Percentiles rank a stretch among this genome's conserved stretches.
Conservation (phyloP, 805 yeast genomes). For the Barnettozyma populi region DNA sequence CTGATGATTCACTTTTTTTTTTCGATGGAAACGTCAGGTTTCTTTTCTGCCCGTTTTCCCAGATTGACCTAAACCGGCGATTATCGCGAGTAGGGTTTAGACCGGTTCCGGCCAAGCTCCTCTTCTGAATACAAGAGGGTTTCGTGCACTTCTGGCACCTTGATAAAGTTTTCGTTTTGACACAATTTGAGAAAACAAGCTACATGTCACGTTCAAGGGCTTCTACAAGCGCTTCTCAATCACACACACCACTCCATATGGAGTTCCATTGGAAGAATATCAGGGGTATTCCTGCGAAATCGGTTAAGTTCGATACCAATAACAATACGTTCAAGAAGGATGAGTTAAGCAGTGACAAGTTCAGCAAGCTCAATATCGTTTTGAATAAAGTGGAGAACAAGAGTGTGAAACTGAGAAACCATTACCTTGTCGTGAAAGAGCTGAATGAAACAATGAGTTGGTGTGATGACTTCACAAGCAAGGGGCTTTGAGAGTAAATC, state of each 20-base stretch:
- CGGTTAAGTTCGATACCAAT: constrained; percentile 14
- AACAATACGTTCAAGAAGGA: constrained; percentile 11
- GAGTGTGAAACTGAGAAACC: constrained; percentile 7
- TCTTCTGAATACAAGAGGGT: not conserved
- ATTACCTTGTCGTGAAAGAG: constrained; percentile 9
- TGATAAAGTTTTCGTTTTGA: not conserved
- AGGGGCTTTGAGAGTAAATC: not conserved
- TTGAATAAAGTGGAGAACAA: constrained; percentile 23
- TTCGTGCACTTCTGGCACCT: not conserved
- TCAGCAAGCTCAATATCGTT: constrained; percentile 13
- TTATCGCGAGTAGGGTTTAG: not conserved
- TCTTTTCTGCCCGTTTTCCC: not conserved
- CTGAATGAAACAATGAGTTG: constrained; percentile 16
- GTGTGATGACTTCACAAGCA: constrained; percentile 16
- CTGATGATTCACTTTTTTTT: constrained; percentile 4
- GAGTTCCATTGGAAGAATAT: constrained; percentile 16
- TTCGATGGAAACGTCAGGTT: not conserved
- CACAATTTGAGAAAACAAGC: too few relatives aligned
- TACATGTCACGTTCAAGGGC: constrained; percentile 6
- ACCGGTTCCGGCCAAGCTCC: constrained; percentile 6
- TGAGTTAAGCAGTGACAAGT: constrained; percentile 14
- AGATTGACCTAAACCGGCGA: not conserved
- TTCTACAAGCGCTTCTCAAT: not conserved
- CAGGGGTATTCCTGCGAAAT: constrained; percentile 16
- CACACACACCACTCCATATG: not conserved